Percentiles rank a stretch among this genome's conserved stretches.
Conservation (phyloP, 75 land plant species). For the Ceratopteris richardii region DNA sequence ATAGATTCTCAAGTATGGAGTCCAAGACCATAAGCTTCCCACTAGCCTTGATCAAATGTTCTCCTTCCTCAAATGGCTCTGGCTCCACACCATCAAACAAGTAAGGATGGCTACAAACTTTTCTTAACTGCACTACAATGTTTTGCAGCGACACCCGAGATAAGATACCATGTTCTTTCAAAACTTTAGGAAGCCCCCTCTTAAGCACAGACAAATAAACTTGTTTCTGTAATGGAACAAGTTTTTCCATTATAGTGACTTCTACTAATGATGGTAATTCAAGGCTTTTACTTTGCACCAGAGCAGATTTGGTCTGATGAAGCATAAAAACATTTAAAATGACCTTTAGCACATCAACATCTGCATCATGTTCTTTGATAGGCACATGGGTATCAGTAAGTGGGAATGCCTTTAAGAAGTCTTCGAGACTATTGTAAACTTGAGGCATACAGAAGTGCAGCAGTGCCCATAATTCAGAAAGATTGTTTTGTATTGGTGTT, state of each 20-base stretch:
- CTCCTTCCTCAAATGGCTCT: slow-evolving; percentile 93
- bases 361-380: no score
- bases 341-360: slow-evolving; percentile 39
- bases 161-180: slow-evolving; percentile 36
- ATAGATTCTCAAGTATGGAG: slow-evolving; percentile 51
- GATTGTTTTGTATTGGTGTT: slow-evolving; percentile 86
- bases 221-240: slow-evolving; percentile 62
- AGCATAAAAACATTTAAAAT: slow-evolving; percentile 73
- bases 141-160: slow-evolving; percentile 65
- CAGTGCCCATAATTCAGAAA: slow-evolving; percentile 86
- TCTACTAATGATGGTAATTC: slow-evolving; percentile 74
- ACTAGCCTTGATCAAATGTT: slow-evolving; percentile 91
- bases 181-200: slow-evolving; percentile 64
- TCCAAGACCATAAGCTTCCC: slow-evolving; percentile 75
- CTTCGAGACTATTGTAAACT: slow-evolving; percentile 52
- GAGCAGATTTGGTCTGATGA: slow-evolving; percentile 69
- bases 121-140: slow-evolving; percentile 78
- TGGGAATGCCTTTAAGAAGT: slow-evolving; percentile 51
- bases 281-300: slow-evolving; percentile 51
- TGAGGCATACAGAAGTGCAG: slow-evolving; percentile 86
- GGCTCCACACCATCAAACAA: slow-evolving; percentile 93
- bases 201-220: slow-evolving; percentile 74
- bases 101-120: slow-evolving; percentile 94
- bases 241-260: slow-evolving; percentile 65
- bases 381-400: neutral